These are phyloP conservation scores for Pyropia haitanensis DNA, from an alignment of 23 red algal species.

Conservation along the genomic window DNA sequence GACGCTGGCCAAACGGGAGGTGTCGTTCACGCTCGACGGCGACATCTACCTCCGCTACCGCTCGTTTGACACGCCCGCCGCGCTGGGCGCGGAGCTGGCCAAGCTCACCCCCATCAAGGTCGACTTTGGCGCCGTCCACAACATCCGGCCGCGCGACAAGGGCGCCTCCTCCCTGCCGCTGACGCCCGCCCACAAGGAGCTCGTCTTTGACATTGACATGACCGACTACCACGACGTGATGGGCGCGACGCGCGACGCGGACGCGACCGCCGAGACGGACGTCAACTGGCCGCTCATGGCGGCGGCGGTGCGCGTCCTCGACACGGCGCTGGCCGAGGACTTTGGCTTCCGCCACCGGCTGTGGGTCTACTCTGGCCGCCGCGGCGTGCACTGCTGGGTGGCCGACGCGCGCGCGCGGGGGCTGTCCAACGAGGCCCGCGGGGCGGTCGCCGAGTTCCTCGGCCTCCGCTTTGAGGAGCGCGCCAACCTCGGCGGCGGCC, in stretches of 20 bases:
- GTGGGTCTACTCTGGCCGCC: conserved; percentile 89
- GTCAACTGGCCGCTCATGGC: conserved; percentile 80
- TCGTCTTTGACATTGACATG: conserved; percentile 95
- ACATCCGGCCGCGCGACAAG: conserved; percentile 40
- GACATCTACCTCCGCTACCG: conserved; percentile 75
- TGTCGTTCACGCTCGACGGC: conserved; percentile 62
- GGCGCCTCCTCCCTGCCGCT: conserved; percentile 14
- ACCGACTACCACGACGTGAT: conserved; percentile 79
- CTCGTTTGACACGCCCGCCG: conserved; percentile 40
- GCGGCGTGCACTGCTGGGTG: conserved; percentile 94
- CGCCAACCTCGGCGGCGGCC: conserved; percentile 17
- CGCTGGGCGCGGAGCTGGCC: conserved; percentile 16
- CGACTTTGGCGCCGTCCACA: conserved; percentile 87
- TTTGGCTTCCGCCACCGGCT: conserved; percentile 82
- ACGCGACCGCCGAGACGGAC: conserved; percentile 29
- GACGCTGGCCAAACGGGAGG: conserved; percentile 46
- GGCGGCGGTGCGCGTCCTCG: conserved; percentile 52
- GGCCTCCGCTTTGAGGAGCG: conserved; percentile 36
- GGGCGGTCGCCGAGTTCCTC: conserved; percentile 69
- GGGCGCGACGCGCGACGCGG: conserved; percentile 2
- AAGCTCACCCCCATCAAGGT: conserved; percentile 56
- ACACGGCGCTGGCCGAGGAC: conserved; percentile 62
- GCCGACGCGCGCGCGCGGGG: conserved; percentile 66
- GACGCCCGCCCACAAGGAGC: conserved; percentile 56
- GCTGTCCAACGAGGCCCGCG: conserved; percentile 76